A percentile compares a stretch with the other conserved stretches of the same genome.
Evolutionary conservation across 2,329 filamentous ascomycete species (phyloP).

Genomic region (Ophiocordyceps sinensis): DNA sequence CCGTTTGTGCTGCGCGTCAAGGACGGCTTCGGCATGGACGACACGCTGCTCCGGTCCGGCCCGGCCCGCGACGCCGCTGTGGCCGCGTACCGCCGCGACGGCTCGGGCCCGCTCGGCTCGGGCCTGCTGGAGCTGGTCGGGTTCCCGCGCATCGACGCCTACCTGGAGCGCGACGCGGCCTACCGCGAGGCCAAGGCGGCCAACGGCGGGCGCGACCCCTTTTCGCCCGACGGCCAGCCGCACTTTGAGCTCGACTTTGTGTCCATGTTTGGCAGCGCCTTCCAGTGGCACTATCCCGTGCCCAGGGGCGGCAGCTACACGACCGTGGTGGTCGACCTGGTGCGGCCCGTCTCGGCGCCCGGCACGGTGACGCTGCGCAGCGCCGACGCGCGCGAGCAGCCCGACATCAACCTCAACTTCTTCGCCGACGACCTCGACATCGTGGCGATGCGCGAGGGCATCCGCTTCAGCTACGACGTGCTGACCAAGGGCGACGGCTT

Average conservation of each 20-base stretch:
- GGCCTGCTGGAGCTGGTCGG: slow-evolving; percentile 36
- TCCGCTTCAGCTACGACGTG: slow-evolving; percentile 42
- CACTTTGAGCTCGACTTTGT: slow-evolving; percentile 52
- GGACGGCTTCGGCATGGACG: slow-evolving; percentile 24
- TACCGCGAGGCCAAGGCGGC: slow-evolving; percentile 28
- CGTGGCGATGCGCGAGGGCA: slow-evolving; percentile 42
- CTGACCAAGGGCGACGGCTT: slow-evolving; percentile 41
- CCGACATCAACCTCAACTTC: slow-evolving; percentile 47
- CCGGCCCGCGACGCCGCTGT: slow-evolving; percentile 18
- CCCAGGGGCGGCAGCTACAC: slow-evolving; percentile 32
- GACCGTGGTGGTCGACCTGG: slow-evolving; percentile 38
- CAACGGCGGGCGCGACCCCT: slow-evolving; percentile 34
- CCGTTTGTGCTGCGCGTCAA: slow-evolving; percentile 31
- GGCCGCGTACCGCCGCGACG: slow-evolving; percentile 20
- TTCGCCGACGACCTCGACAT: slow-evolving; percentile 40
- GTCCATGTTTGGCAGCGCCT: slow-evolving; percentile 35
- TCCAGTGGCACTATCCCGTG: slow-evolving; percentile 31
- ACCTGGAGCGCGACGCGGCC: slow-evolving; percentile 29
- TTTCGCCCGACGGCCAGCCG: slow-evolving; percentile 40
- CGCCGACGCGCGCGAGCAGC: slow-evolving; percentile 39
- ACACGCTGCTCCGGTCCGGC: slow-evolving; percentile 23
- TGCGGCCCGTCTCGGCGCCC: slow-evolving; percentile 22
- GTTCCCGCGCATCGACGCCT: slow-evolving; percentile 41
- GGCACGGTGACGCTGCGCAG: slow-evolving; percentile 43
- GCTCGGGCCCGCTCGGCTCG: slow-evolving; percentile 23